A percentile compares a stretch with the other conserved stretches of the same genome.
Evolutionary conservation across 2,329 filamentous ascomycete species (phyloP).

Genomic region (Talaromyces sp.): DNA sequence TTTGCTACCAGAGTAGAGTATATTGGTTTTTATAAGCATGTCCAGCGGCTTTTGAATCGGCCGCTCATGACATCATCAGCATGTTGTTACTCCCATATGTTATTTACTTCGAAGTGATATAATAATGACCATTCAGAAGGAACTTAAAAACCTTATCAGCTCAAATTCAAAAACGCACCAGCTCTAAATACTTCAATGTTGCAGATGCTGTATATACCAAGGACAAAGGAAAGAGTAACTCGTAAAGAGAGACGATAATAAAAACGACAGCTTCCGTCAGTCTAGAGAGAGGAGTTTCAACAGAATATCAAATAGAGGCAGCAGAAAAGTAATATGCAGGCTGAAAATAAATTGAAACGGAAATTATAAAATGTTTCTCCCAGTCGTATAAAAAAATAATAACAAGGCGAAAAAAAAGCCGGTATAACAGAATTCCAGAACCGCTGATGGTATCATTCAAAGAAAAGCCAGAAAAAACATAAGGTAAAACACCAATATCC

Average conservation of each 20-base stretch:
- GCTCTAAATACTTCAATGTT: background rate
- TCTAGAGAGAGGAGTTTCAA: slow-evolving; percentile 4
- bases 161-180: background rate
- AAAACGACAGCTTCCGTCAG: background rate
- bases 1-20: background rate
- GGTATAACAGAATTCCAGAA: slow-evolving; percentile 9
- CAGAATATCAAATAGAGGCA: background rate
- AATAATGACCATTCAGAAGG: background rate
- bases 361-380: slow-evolving; percentile 5
- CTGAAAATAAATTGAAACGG: background rate
- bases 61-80: background rate
- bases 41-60: background rate
- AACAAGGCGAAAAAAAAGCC: background rate
- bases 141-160: background rate
- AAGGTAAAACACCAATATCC: background rate
- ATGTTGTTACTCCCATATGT: background rate
- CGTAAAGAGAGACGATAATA: slow-evolving; percentile 20
- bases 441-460: slow-evolving; percentile 12
- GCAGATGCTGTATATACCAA: background rate
- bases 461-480: background rate
- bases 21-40: background rate
- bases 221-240: background rate
- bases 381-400: slow-evolving; percentile 6
- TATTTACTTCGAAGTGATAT: background rate
- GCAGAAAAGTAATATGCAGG: background rate